Evolutionary conservation across 306 rosid genomes (phyloP).

Genomic region (Vicia sativa): DNA sequence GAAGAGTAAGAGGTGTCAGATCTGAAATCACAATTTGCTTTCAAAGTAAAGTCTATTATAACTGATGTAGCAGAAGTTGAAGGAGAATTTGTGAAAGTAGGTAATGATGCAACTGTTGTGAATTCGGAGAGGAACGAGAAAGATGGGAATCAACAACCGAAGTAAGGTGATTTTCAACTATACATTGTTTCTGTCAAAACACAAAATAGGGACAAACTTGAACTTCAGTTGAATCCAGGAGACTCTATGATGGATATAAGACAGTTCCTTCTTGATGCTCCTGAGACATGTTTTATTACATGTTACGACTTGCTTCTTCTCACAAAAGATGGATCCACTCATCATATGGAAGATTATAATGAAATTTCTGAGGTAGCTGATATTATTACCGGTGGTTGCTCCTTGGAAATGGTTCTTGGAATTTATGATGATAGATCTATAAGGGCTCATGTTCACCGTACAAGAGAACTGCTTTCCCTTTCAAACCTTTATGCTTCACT

Average conservation of each 20-base stretch:
- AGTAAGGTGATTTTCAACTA: constrained; percentile 96
- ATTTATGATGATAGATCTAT: constrained; percentile 97
- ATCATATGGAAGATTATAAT: constrained; percentile 89
- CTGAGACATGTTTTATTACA: constrained; percentile 94
- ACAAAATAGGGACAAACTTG: constrained; percentile 92
- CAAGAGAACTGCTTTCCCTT: constrained; percentile 91
- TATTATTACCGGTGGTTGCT: constrained; percentile 90
- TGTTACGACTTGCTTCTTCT: constrained; percentile 91
- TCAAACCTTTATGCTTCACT: constrained; percentile 87
- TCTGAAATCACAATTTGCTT: no score
- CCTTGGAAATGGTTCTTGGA: constrained; percentile 99
- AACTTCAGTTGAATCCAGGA: constrained; percentile 97
- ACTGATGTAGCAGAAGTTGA: no score
- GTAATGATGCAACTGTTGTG: no score
- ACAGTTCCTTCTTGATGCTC: constrained; percentile 98
- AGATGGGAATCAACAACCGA: no score
- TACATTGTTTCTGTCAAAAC: constrained; percentile 85
- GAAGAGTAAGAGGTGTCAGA: no score
- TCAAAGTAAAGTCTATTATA: no score
- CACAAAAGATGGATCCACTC: constrained; percentile 80
- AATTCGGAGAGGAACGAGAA: no score
- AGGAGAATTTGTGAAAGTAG: no score
- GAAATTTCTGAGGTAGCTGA: constrained; percentile 99
- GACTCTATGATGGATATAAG: constrained; percentile 97
- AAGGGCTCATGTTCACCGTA: constrained; percentile 97